Conservation (phyloP, 352 stramenopile species). For the Globisporangium paddicum region DNA sequence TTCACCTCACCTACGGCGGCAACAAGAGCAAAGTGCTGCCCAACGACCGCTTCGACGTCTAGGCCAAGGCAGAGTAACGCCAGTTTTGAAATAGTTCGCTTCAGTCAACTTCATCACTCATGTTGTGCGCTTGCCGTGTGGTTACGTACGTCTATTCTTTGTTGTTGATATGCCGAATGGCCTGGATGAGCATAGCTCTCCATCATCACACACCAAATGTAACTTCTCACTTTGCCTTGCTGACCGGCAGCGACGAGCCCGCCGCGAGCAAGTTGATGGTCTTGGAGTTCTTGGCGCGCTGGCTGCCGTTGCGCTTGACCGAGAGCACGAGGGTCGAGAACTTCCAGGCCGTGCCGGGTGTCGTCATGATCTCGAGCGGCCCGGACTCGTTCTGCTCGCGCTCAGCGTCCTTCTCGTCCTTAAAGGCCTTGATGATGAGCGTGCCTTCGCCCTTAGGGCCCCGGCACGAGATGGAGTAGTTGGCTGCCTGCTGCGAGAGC, state of each 20-base stretch:
- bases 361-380: slow-evolving; percentile 34
- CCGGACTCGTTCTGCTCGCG: slow-evolving; percentile 1
- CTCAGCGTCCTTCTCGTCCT: slow-evolving; percentile 29
- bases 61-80: slow-evolving; percentile 5
- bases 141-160: slow-evolving; percentile 8
- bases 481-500: slow-evolving; percentile 52
- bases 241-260: neutral
- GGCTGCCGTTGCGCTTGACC: slow-evolving; percentile 52
- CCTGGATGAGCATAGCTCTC: neutral
- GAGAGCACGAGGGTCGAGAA: slow-evolving; percentile 70
- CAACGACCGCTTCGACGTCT: slow-evolving; percentile 67
- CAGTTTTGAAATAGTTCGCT: slow-evolving; percentile 2
- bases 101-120: neutral
- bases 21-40: slow-evolving; percentile 67
- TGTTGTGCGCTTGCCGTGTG: neutral
- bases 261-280: slow-evolving; percentile 47
- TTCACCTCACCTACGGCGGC: slow-evolving; percentile 51
- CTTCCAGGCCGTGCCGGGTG: slow-evolving; percentile 66
- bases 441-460: slow-evolving; percentile 64
- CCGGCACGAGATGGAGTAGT: slow-evolving; percentile 67
- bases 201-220: neutral
- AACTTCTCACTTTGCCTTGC: neutral
- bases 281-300: slow-evolving; percentile 56
- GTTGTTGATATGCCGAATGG: neutral
- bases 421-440: slow-evolving; percentile 73